These are phyloP conservation scores for Cyberlindnera bimundalis DNA, from an alignment of 805 yeast genomes.

Conservation along the genomic window DNA sequence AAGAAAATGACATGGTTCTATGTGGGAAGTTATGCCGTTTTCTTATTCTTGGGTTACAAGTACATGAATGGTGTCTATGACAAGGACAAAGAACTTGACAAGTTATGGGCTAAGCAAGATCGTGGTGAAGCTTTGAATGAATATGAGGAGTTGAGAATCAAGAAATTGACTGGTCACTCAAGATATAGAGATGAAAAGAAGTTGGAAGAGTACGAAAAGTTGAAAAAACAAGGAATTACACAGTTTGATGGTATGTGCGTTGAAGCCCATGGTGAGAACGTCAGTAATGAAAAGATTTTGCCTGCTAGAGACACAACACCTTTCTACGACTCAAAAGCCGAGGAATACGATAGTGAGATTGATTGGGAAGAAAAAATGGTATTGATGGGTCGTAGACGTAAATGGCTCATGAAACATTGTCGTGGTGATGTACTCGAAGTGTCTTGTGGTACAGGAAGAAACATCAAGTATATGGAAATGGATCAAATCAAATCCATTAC, in stretches of 20 bases:
- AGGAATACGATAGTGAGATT: conserved; percentile 75
- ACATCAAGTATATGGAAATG: conserved; percentile 68
- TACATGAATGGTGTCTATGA: conserved; percentile 64
- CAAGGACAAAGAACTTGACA: conserved; percentile 58
- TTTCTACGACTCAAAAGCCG: conserved; percentile 75
- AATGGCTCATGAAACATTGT: conserved; percentile 74
- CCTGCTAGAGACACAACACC: conserved; percentile 79
- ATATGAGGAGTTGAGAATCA: conserved; percentile 59
- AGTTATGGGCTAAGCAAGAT: conserved; percentile 37
- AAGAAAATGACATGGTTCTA: conserved; percentile 62
- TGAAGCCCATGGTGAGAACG: conserved; percentile 32
- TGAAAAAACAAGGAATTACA: conserved; percentile 37
- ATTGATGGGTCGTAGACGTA: conserved; percentile 56
- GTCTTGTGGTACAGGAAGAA: conserved; percentile 95
- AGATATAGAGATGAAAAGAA: conserved; percentile 63
- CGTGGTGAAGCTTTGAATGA: conserved; percentile 40
- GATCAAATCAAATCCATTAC: conserved; percentile 67
- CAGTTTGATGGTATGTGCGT: conserved; percentile 32
- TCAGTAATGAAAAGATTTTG: conserved; percentile 41
- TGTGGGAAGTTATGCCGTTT: conserved; percentile 53
- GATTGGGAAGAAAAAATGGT: conserved; percentile 48
- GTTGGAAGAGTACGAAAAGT: conserved; percentile 53
- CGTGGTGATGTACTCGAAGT: conserved; percentile 92
- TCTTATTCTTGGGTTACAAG: conserved; percentile 55
- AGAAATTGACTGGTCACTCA: conserved; percentile 55